Evolutionary conservation across 2,329 filamentous ascomycete species (phyloP).

Genomic region (Cyphellophora attinorum): DNA sequence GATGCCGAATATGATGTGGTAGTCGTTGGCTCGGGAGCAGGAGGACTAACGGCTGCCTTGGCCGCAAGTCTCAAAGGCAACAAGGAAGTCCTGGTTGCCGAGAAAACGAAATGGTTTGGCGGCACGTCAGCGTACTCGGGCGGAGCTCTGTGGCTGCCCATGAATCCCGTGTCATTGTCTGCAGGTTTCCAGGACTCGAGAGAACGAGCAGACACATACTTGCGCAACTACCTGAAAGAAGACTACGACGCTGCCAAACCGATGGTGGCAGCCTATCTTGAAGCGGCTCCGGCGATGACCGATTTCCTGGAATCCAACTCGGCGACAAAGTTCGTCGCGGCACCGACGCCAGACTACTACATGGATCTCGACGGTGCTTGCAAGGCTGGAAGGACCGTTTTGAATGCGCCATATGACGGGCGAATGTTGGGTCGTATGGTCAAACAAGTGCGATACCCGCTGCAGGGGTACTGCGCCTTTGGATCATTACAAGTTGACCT

Average conservation of each 20-base stretch:
- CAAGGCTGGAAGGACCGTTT: constrained; percentile 5
- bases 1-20: too few species aligned
- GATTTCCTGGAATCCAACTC: constrained; percentile 18
- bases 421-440: too few species aligned
- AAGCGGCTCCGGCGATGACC: constrained; percentile 24
- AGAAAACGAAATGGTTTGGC: constrained; percentile 24
- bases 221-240: constrained; percentile 4
- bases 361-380: constrained; percentile 5
- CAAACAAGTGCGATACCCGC: too few species aligned
- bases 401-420: too few species aligned
- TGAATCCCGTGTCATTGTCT: constrained; percentile 16
- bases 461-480: too few species aligned
- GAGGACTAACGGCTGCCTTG: constrained; percentile 24
- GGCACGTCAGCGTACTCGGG: constrained; percentile 27
- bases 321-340: constrained; percentile 2
- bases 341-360: constrained; percentile 8
- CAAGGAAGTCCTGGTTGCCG: constrained; percentile 21
- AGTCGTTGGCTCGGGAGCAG: constrained; percentile 25
- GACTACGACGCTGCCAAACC: constrained; percentile 4
- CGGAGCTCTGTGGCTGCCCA: constrained; percentile 26
- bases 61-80: constrained; percentile 18
- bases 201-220: constrained; percentile 2
- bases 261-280: constrained; percentile 19
- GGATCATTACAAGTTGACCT: too few species aligned
- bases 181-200: constrained; percentile 1